A percentile compares a stretch with the other conserved stretches of the same genome.
Conservation (phyloP, 495 filamentous ascomycete species). For the Xylaria grammica region DNA sequence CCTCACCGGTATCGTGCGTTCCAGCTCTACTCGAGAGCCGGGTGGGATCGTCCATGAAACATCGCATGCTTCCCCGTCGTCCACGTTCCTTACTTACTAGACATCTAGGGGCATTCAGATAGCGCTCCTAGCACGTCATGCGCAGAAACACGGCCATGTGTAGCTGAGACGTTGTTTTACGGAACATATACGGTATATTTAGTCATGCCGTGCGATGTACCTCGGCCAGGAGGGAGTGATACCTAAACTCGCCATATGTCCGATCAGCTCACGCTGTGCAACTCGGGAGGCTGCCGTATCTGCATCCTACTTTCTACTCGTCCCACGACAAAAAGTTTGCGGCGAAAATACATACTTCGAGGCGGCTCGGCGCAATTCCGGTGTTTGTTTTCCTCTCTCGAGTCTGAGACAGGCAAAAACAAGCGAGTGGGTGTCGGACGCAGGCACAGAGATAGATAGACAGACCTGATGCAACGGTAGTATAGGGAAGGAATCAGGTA, state of each 20-base stretch:
- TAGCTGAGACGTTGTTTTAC: neutral
- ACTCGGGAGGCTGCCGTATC: neutral
- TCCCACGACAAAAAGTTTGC: neutral
- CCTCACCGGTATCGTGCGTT: neutral
- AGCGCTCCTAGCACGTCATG: neutral
- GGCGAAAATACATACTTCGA: neutral
- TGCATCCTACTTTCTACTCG: neutral
- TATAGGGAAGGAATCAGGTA: neutral
- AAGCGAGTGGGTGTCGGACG: neutral
- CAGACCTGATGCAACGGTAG: constrained; percentile 4
- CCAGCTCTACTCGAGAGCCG: constrained; percentile 4
- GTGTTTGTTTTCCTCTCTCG: neutral
- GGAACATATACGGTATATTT: neutral
- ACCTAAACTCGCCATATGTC: neutral
- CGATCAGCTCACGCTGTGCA: constrained; percentile 15
- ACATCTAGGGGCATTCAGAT: neutral
- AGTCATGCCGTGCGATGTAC: neutral
- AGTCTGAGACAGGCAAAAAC: constrained; percentile 5
- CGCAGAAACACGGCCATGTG: neutral
- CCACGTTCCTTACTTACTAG: neutral
- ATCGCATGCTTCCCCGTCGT: neutral
- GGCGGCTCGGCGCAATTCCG: neutral
- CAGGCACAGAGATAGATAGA: neutral
- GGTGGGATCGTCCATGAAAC: constrained; percentile 15
- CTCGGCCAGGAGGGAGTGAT: constrained; percentile 1